Evolutionary conservation across 495 filamentous ascomycete species (phyloP).

Genomic region (Antarctomyces pellizariae): DNA sequence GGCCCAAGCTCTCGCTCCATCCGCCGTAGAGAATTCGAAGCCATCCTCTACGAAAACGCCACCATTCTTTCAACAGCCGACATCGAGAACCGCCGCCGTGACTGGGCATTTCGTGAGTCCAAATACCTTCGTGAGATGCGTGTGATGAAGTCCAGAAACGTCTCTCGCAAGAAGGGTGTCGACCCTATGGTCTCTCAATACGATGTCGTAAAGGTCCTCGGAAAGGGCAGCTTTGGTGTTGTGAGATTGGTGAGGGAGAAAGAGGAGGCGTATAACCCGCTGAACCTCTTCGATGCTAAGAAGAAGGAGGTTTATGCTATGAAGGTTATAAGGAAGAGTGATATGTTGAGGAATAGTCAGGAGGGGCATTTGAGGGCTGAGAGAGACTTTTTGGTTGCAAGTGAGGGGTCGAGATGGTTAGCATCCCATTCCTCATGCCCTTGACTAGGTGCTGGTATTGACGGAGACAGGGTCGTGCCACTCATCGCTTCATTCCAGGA

Average conservation of each 20-base stretch:
- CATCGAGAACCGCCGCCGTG: constrained; percentile 23
- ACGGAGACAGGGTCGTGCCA: constrained; percentile 39
- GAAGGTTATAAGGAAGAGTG: constrained; percentile 86
- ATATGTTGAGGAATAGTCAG: constrained; percentile 73
- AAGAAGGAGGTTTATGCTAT: constrained; percentile 60
- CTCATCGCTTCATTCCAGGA: constrained; percentile 82
- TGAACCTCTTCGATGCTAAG: background rate
- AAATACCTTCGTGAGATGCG: constrained; percentile 54
- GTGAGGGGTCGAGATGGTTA: constrained; percentile 56
- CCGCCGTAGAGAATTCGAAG: constrained; percentile 44
- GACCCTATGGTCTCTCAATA: constrained; percentile 31
- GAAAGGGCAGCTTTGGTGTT: constrained; percentile 85
- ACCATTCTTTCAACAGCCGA: constrained; percentile 31
- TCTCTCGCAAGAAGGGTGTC: constrained; percentile 5
- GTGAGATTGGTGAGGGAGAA: constrained; percentile 63
- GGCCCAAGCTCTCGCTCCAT: constrained; percentile 33
- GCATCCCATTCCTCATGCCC: no score
- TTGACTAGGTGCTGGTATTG: constrained; percentile 1
- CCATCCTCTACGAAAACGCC: constrained; percentile 26
- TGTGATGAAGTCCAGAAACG: constrained; percentile 31
- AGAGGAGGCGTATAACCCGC: constrained; percentile 5
- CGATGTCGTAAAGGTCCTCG: constrained; percentile 63
- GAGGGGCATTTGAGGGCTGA: constrained; percentile 84
- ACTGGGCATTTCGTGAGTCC: constrained; percentile 42
- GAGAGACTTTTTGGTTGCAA: constrained; percentile 71